Evolutionary conservation across 805 yeast species (phyloP), one percentile per base, ranked within the genome.

Genomic region (Teunomyces aglyptinius): DNA sequence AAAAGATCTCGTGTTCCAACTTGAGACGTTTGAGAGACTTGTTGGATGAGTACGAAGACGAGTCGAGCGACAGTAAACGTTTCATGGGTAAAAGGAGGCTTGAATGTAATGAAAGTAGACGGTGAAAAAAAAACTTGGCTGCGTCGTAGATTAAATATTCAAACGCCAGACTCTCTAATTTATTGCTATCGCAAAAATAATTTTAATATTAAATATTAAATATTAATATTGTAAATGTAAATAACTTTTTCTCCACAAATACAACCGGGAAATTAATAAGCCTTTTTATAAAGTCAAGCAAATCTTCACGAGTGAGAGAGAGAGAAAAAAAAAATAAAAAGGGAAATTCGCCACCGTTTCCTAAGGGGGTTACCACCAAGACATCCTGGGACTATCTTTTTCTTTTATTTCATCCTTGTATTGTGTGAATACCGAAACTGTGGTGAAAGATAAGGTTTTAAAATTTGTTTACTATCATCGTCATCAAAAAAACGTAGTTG

Each of bases 1-100:
- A 56, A 28, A 59, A 56, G 33, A 60, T 58, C 44, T 59, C 62
- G 20, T 53, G 47, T 36, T 59, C 62, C 13, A 59, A 42, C 38
- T 49, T 51, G 12, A 55, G 20, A 22, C 63, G 36, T 36, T 59
- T 58, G 20, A 46, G 43, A 5, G 62, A 56, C 38, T 60, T 57
- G 15, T 45, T 38, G 15, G 51, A 39, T 4, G 19, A 38, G 18
- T 44, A 36, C 31, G 49, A 46, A 6, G 41, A 35, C n/a, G 29
- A 29, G 19, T 46, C 49, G 24, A 38, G 47, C 13, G 46, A 40
- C 31, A 38, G 38, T 18, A 34, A 31, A 24, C 49, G 49, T 18
- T 47, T 47, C 49, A 47, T 47, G 33, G 36, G 6, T 19, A 15
- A 19, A 12, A 5, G 29, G 41, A 18, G 13, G n/a, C 3, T 12